Evolutionary conservation across 2,329 filamentous ascomycete species (phyloP).

Genomic region (Graphium sp.): DNA sequence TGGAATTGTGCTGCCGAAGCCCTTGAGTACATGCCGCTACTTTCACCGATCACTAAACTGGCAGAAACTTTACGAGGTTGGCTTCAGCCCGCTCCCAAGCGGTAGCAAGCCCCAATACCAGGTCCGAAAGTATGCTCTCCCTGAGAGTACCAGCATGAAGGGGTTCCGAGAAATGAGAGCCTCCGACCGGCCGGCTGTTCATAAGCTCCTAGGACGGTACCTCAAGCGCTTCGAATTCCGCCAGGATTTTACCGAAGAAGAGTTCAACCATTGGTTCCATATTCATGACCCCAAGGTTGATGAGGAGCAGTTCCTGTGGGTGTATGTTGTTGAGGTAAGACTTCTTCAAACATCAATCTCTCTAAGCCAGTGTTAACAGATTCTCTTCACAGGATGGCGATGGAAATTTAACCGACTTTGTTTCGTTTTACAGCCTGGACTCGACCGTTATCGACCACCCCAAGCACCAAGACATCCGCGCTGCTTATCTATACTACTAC

Average conservation of each 20-base stretch:
- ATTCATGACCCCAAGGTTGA: conserved; percentile 48
- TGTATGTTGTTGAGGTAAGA: conserved; percentile 70
- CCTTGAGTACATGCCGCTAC: conserved; percentile 85
- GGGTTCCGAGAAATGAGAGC: conserved; percentile 68
- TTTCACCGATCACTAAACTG: conserved; percentile 90
- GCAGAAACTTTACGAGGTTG: conserved; percentile 88
- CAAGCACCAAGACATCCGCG: conserved; percentile 65
- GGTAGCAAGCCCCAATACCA: conserved; percentile 76
- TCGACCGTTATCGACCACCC: conserved; percentile 76
- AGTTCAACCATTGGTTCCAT: conserved; percentile 71
- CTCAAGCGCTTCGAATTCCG: conserved; percentile 68
- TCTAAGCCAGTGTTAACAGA: conserved; percentile 4
- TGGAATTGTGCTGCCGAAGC: conserved; percentile 78
- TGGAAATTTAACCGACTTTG: conserved; percentile 83
- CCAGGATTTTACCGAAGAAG: conserved; percentile 62
- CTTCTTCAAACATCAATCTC: too few relatives aligned
- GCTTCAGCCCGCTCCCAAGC: conserved; percentile 75
- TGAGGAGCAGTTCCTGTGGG: conserved; percentile 76
- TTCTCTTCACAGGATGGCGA: conserved; percentile 28
- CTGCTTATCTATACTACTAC: conserved; percentile 96
- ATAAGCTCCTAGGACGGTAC: conserved; percentile 60
- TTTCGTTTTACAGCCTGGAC: conserved; percentile 92
- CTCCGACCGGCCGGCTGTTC: conserved; percentile 62
- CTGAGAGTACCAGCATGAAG: conserved; percentile 52
- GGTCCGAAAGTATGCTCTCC: conserved; percentile 71